Conservation (phyloP, 441 rosid genomes). For the Syzygium malaccense region DNA sequence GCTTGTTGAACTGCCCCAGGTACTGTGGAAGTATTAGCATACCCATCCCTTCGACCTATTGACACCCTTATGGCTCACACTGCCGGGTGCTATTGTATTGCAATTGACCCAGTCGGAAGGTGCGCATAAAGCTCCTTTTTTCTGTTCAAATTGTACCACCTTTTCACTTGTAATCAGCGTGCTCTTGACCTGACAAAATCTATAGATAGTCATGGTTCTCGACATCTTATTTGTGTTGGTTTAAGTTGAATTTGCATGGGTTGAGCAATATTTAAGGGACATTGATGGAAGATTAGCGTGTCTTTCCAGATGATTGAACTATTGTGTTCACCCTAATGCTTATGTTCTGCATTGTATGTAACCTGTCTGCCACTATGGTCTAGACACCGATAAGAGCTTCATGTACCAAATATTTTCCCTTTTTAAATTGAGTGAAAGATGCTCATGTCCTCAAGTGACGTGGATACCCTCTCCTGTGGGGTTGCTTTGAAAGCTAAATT, state of each 20-base stretch:
- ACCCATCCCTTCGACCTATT: conserved; percentile 76
- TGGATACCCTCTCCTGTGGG: background rate
- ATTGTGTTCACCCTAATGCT: background rate
- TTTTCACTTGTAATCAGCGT: background rate
- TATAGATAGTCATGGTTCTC: background rate
- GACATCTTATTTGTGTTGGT: background rate
- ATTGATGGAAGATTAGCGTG: background rate
- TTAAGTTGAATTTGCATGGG: background rate
- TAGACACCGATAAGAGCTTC: background rate
- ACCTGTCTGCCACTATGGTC: background rate
- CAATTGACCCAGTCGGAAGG: conserved; percentile 95
- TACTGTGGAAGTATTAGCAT: conserved; percentile 84
- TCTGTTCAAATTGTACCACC: background rate
- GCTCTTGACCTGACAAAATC: background rate
- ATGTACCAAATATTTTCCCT: background rate
- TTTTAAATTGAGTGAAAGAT: background rate
- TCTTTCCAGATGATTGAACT: background rate
- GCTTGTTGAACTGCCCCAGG: conserved; percentile 28
- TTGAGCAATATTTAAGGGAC: background rate
- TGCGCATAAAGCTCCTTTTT: conserved; percentile 15
- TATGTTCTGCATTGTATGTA: background rate
- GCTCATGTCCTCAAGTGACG: background rate
- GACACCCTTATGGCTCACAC: conserved; percentile 94
- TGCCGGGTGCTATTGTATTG: conserved; percentile 98
- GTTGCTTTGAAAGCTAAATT: background rate